Conservation (phyloP, 1,284 basidiomycete genomes). For the Phellopilus nigrolimitatus region DNA sequence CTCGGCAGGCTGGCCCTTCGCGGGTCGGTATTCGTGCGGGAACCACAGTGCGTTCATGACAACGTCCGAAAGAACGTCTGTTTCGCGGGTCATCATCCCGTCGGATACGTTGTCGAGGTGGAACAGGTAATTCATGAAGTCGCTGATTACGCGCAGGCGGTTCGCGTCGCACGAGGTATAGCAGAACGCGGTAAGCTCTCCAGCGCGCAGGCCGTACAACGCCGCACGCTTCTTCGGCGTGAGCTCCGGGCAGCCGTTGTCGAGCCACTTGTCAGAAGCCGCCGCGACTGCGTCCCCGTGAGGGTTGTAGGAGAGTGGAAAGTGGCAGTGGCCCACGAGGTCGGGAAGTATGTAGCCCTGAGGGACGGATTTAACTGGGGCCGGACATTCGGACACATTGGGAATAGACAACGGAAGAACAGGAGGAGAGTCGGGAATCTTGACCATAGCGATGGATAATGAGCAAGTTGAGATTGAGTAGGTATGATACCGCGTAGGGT, state of each 20-base stretch:
- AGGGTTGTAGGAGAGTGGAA: constrained; percentile 47
- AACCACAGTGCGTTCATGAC: constrained; percentile 37
- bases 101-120: constrained; percentile 38
- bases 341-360: constrained; percentile 54
- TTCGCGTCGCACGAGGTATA: constrained; percentile 50
- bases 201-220: constrained; percentile 56
- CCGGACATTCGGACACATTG: background rate
- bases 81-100: constrained; percentile 30
- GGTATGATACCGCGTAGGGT: background rate
- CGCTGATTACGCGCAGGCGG: constrained; percentile 53
- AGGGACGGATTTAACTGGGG: background rate
- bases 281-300: constrained; percentile 50
- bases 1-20: constrained; percentile 22
- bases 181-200: constrained; percentile 61
- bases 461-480: background rate
- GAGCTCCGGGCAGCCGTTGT: constrained; percentile 41
- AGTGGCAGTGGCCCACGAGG: constrained; percentile 56
- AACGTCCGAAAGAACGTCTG: constrained; percentile 30
- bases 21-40: constrained; percentile 31
- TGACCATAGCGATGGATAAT: constrained; percentile 15
- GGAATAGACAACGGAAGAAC: background rate
- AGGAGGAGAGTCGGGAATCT: constrained; percentile 11
- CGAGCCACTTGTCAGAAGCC: constrained; percentile 56
- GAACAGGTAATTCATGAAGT: constrained; percentile 38
- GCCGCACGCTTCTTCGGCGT: constrained; percentile 44